Percentiles rank a stretch among this genome's conserved stretches.
Evolutionary conservation across 768 basidiomycete genomes (phyloP).

Genomic region (Suillus sp.): DNA sequence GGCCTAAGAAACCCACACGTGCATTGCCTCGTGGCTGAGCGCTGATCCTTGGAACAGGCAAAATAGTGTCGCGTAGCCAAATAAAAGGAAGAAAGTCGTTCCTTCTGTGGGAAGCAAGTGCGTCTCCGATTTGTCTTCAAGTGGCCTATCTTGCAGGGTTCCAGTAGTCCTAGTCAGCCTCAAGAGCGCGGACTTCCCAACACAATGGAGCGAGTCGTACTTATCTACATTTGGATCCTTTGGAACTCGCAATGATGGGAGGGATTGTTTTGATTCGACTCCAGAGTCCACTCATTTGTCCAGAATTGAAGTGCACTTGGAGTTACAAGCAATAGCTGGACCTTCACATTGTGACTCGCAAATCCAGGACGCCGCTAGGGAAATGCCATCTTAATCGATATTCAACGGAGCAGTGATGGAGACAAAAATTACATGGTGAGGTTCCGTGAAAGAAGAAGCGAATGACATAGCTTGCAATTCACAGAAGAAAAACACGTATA

Average conservation of each 20-base stretch:
- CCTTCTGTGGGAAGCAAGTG: neutral
- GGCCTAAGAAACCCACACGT: neutral
- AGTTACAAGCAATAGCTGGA: too few relatives aligned
- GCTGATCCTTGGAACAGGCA: neutral
- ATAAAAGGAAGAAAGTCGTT: neutral
- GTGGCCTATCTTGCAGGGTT: neutral
- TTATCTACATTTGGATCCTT: neutral
- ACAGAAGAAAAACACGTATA: too few relatives aligned
- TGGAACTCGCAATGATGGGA: neutral
- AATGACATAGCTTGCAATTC: too few relatives aligned
- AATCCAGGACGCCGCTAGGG: too few relatives aligned
- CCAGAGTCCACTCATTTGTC: neutral
- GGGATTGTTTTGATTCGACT: neutral
- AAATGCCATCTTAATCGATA: too few relatives aligned
- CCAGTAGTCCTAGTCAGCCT: neutral
- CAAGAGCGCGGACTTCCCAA: neutral
- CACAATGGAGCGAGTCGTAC: neutral
- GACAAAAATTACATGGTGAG: too few relatives aligned
- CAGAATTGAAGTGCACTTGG: neutral
- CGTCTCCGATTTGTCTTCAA: neutral
- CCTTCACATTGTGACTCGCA: too few relatives aligned
- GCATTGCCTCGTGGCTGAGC: neutral
- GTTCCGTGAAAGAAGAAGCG: too few relatives aligned
- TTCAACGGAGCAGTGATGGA: too few relatives aligned
- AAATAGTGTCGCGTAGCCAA: neutral